phyloP scores from a whole-genome alignment of 2,329 filamentous ascomycete genomes.

The Alternaria postmessia region DNA sequence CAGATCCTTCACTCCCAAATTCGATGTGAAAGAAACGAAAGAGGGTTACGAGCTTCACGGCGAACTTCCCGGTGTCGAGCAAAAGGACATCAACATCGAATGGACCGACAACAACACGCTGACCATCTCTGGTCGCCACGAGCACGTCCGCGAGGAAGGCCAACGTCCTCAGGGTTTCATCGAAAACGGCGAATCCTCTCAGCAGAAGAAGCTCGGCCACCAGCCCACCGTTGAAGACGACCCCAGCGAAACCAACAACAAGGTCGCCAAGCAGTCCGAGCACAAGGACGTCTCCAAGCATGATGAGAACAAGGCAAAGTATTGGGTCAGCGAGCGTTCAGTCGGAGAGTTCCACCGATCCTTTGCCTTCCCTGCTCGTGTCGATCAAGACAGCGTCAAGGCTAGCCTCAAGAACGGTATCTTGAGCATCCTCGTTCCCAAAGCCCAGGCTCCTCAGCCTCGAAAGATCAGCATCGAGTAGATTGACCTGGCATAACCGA shows the following conservation, averaged over 20 bases:
- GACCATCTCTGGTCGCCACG: slow-evolving; percentile 72
- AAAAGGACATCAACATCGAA: slow-evolving; percentile 78
- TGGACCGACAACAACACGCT: slow-evolving; percentile 80
- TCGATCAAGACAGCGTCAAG: slow-evolving; percentile 68
- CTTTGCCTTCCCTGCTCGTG: slow-evolving; percentile 65
- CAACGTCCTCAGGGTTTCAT: slow-evolving; percentile 59
- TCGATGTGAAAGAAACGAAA: slow-evolving; percentile 77
- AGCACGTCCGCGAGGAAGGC: slow-evolving; percentile 68
- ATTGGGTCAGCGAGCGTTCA: slow-evolving; percentile 72
- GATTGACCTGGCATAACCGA: not conserved
- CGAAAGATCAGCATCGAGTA: slow-evolving; percentile 67
- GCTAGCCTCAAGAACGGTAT: slow-evolving; percentile 69
- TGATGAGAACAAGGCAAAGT: slow-evolving; percentile 64
- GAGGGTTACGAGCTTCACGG: slow-evolving; percentile 78
- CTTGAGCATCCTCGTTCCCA: slow-evolving; percentile 65
- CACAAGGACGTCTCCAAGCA: slow-evolving; percentile 52
- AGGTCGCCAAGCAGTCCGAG: slow-evolving; percentile 41
- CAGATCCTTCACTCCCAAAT: slow-evolving; percentile 75
- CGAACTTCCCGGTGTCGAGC: slow-evolving; percentile 78
- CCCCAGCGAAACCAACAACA: slow-evolving; percentile 31
- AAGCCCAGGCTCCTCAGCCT: slow-evolving; percentile 57
- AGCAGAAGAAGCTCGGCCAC: slow-evolving; percentile 36
- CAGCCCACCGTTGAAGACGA: slow-evolving; percentile 73
- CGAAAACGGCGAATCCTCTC: slow-evolving; percentile 47
- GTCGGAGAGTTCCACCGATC: slow-evolving; percentile 67